phyloP scores from a whole-genome alignment of 805 yeast genomes.

The Ogataea kodamae region DNA sequence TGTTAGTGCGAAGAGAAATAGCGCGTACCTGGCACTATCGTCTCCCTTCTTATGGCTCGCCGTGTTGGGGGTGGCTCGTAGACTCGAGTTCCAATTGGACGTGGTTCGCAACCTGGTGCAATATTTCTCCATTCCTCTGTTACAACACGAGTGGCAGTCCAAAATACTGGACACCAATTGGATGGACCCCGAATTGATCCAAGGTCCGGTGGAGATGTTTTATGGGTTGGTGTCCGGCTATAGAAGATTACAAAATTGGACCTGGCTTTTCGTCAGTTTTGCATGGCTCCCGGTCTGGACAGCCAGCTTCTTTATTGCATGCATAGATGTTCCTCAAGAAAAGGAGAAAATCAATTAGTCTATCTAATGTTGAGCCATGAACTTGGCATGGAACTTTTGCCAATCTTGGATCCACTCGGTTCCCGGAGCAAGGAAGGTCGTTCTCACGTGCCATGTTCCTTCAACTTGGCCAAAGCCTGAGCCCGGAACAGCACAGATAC shows the following conservation, averaged over 20 bases:
- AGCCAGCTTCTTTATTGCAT: conserved; percentile 22
- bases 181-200: conserved; percentile 16
- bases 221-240: conserved; percentile 59
- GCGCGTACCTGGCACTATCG: conserved; percentile 28
- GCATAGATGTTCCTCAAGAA: conserved; percentile 26
- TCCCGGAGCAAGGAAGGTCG: conserved; percentile 96
- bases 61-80: conserved; percentile 25
- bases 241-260: conserved; percentile 73
- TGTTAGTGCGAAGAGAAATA: conserved; percentile 17
- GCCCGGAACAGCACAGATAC: conserved; percentile 97
- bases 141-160: conserved; percentile 18
- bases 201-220: conserved; percentile 41
- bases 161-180: conserved; percentile 17
- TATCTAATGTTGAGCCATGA: conserved; percentile 61
- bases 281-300: conserved; percentile 89
- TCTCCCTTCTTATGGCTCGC: conserved; percentile 32
- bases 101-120: conserved; percentile 30
- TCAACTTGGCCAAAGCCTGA: conserved; percentile 92
- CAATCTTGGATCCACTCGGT: conserved; percentile 80
- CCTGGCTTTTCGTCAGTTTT: conserved; percentile 69
- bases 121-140: conserved; percentile 22
- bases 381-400: conserved; percentile 72
- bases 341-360: no score
- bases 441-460: conserved; percentile 89
- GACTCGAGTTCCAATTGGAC: conserved; percentile 28